These are phyloP conservation scores for Kluyveromyces starmeri DNA, from an alignment of 805 yeast species.

Conservation along the genomic window DNA sequence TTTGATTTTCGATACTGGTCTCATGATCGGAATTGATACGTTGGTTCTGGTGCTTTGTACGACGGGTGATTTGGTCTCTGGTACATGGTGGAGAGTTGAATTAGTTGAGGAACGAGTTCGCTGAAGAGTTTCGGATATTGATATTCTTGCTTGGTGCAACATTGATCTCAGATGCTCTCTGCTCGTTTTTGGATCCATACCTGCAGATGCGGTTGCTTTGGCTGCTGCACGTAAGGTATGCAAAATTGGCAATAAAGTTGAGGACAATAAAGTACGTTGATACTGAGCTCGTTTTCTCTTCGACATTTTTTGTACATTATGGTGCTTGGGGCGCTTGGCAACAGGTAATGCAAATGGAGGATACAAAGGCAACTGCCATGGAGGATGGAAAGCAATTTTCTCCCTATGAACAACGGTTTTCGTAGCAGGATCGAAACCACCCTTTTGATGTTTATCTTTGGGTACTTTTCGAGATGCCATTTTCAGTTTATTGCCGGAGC, in stretches of 20 bases:
- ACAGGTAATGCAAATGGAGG: conserved; percentile 28
- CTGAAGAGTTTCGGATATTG: conserved; percentile 21
- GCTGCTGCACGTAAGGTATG: conserved; percentile 29
- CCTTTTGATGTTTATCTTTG: conserved; percentile 3
- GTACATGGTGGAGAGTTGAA: background rate
- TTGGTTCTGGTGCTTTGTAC: background rate
- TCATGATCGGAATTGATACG: conserved; percentile 1
- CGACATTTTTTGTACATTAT: conserved; percentile 4
- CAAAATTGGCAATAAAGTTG: conserved; percentile 23
- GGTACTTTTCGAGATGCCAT: conserved; percentile 6
- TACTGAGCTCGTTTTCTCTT: conserved; percentile 7
- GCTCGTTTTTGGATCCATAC: conserved; percentile 28
- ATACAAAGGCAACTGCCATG: conserved; percentile 25
- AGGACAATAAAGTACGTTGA: conserved; percentile 15
- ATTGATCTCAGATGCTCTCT: conserved; percentile 22
- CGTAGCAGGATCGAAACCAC: conserved; percentile 11
- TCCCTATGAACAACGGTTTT: conserved; percentile 26
- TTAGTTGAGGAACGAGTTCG: conserved; percentile 11
- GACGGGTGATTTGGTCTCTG: background rate
- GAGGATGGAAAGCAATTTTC: conserved; percentile 26
- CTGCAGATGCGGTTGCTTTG: conserved; percentile 25
- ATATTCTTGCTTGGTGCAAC: conserved; percentile 24
- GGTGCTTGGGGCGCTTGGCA: conserved; percentile 19
- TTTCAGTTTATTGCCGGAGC: conserved; percentile 2
- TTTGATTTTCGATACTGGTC: conserved; percentile 1